phyloP scores from a whole-genome alignment of 345 rosid species.

The Citrus medica region DNA sequence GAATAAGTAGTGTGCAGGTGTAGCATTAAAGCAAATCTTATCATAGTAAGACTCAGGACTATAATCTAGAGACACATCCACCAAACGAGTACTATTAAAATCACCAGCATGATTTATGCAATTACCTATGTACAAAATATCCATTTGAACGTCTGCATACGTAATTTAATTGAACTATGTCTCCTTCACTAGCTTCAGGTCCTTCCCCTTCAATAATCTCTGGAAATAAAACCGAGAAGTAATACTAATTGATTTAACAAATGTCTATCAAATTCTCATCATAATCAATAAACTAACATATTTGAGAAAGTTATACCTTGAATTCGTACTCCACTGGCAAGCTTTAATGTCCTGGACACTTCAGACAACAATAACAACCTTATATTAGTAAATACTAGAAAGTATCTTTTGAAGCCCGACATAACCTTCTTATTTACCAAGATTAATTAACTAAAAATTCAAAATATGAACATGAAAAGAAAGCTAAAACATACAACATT shows the following conservation, averaged over 20 bases:
- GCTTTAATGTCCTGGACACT: conserved; percentile 77
- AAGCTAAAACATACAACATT: conserved; percentile 17
- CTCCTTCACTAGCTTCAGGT: conserved; percentile 71
- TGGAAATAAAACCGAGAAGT: conserved; percentile 16
- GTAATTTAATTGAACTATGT: conserved; percentile 69
- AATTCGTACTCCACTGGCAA: conserved; percentile 72
- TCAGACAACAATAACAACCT: conserved; percentile 36
- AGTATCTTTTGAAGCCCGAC: not conserved
- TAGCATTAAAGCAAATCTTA: not conserved
- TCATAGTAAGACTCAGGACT: not conserved
- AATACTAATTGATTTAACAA: not conserved
- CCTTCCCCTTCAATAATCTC: conserved; percentile 89
- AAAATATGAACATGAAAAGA: not conserved
- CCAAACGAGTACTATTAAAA: not conserved
- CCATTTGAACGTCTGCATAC: conserved; percentile 93
- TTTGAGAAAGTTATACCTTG: conserved; percentile 52
- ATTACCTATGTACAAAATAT: conserved; percentile 84
- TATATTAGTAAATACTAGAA: conserved; percentile 19
- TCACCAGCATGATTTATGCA: not conserved
- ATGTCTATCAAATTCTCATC: not conserved
- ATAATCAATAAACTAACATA: not conserved
- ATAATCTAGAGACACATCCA: not conserved
- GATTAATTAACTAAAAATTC: not conserved
- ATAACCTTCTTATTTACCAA: not conserved
- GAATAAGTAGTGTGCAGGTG: not conserved